A percentile compares a stretch with the other conserved stretches of the same genome.
Evolutionary conservation across 306 rosid species (phyloP).

Genomic region (Canavalia ensiformis): DNA sequence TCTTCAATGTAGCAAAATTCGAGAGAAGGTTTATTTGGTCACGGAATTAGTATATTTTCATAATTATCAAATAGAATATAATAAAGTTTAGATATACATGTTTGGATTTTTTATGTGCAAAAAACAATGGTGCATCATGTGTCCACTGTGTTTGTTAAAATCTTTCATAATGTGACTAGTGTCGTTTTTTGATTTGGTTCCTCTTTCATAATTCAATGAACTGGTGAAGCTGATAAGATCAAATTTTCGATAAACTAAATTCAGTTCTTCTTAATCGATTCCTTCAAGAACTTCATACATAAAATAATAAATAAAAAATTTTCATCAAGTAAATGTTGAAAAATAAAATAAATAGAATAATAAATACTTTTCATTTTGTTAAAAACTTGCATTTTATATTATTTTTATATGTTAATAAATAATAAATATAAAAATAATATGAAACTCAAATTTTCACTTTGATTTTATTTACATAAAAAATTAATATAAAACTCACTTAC

Average conservation of each 20-base stretch:
- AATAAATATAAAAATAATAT: no score
- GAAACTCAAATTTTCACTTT: no score
- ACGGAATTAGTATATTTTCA: slow-evolving; percentile 13
- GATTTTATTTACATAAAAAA: no score
- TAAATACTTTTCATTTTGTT: no score
- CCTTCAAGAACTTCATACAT: not conserved
- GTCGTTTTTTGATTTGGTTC: not conserved
- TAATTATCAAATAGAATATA: slow-evolving; percentile 9
- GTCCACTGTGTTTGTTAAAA: not conserved
- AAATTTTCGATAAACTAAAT: not conserved
- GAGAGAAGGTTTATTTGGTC: slow-evolving; percentile 19
- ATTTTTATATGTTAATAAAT: no score
- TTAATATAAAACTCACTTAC: no score
- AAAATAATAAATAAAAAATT: no score
- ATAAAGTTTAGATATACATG: not conserved
- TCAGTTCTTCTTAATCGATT: not conserved
- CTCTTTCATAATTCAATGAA: not conserved
- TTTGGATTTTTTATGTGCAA: not conserved
- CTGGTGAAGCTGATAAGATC: not conserved
- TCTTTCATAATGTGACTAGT: not conserved
- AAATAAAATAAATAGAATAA: no score
- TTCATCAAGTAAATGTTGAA: no score
- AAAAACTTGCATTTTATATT: no score
- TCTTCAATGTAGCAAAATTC: not conserved
- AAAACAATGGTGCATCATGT: not conserved